phyloP scores from a whole-genome alignment of 768 basidiomycete genomes.

The Agaricus subrufescens region DNA sequence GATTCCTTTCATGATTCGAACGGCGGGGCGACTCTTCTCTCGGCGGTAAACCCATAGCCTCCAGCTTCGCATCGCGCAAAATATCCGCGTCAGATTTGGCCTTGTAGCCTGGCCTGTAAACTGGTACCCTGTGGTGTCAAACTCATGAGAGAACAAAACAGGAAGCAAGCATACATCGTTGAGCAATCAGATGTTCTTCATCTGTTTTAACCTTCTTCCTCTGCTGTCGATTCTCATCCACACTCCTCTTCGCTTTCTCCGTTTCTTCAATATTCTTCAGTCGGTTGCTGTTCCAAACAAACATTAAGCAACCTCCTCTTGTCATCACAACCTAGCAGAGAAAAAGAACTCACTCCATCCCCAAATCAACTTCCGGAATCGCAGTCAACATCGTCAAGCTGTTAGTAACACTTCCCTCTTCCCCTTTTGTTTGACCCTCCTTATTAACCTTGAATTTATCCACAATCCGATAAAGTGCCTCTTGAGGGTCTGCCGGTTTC shows the following conservation, averaged over 20 bases:
- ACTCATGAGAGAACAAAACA: not conserved
- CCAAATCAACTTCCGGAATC: conserved; percentile 96
- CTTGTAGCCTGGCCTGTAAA: conserved; percentile 80
- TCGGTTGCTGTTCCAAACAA: conserved; percentile 51
- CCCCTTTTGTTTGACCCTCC: conserved; percentile 46
- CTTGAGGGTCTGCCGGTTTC: conserved; percentile 62
- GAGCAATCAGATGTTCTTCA: conserved; percentile 80
- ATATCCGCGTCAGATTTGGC: conserved; percentile 87
- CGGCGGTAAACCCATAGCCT: conserved; percentile 75
- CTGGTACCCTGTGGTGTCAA: conserved; percentile 31
- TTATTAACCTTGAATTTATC: conserved; percentile 61
- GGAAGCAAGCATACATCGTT: conserved; percentile 68
- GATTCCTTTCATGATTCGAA: conserved; percentile 53
- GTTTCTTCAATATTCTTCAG: conserved; percentile 97
- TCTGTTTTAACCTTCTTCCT: conserved; percentile 51
- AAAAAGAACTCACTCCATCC: conserved; percentile 81
- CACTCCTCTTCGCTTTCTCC: conserved; percentile 88
- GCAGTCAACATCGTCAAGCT: conserved; percentile 95
- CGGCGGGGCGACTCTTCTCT: conserved; percentile 44
- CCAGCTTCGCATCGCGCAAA: conserved; percentile 79
- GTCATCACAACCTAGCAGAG: not conserved
- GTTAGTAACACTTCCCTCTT: conserved; percentile 92
- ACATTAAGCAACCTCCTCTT: not conserved
- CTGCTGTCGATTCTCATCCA: conserved; percentile 69
- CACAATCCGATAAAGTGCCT: conserved; percentile 71